Evolutionary conservation across 257 asterid genomes (phyloP), one percentile per base, ranked within the genome.

Genomic region (Cinchona pubescens): DNA sequence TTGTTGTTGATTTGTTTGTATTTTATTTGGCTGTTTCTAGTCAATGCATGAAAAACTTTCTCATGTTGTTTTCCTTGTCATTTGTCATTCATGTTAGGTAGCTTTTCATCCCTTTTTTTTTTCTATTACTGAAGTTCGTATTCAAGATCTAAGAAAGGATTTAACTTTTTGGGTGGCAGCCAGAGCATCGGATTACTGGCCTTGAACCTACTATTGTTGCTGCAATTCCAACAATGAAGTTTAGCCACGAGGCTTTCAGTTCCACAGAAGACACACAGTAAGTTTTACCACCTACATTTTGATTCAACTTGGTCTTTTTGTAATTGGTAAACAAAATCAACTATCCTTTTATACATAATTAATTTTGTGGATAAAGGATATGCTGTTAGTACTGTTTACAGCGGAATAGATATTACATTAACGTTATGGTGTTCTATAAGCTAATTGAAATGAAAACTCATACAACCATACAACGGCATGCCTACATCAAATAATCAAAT

Each of bases 191-290:
- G 76, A 83, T 79, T 78, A 81, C 79, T 38, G 96, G 97, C 69
- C 94, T 92, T 67, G 96, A 86, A 81, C 92, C 97, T 10, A 90
- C 80, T 56, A 82, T 83, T 58, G 91, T 94, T 63, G 96, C 92
- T 72, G 97, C 97, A 56, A 94, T 94, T 61, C 98, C 98, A 5
- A 86, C 96, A 0, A 82, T 91, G 92, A 90, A 89, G 88, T 94
- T 86, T 83, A 78, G 83, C 46, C 90, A 83, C 0, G 94, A 87
- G 81, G 96, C 90, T 43, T 88, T 91, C 86, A 80, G 93, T 72
- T 82, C 96, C 19, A 74, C 82, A 48, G 96, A 86, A 82, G 92
- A 94, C 81, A 79, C 92, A 45, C 94, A 90, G 98, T 94, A 85
- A 90, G 96, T 86, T 65, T 61, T 12, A n/a, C 78, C 68, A 30